Evolutionary conservation across 176 grass and related monocot genomes (phyloP), one percentile per base, ranked within the genome.

Genomic region (Aegilops tauschii): DNA sequence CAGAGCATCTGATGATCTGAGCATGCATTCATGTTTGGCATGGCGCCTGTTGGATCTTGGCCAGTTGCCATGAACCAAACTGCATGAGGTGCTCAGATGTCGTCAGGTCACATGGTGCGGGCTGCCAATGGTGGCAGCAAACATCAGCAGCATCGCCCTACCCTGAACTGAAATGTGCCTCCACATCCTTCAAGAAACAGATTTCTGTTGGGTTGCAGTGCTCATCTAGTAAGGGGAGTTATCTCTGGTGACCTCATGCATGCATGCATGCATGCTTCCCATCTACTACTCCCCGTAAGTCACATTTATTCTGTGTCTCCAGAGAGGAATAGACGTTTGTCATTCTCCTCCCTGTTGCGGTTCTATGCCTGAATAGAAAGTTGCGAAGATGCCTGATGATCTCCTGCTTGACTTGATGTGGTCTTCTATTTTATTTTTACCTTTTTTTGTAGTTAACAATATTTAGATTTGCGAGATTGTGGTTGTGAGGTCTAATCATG

Each of bases 111-210:
- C 80, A 87, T 90, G 80, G 80, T 73, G 25, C 59, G 25, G 56
- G 40, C 25, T 72, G 63, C 71, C 80, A 83, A 23, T 58, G 54
- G 30, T 85, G 2, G 17, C 18, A 21, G 54, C 54, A 68, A 34
- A 80, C 82, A 73, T 85, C 82, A 85, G 54, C 82, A 85, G 77
- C 82, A 72, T 29, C 52, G 78, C 78, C 82, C 77, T 77, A 16
- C 50, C 37, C 54, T 58, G 54, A 58, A 21, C 82, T 82, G 86
- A 88, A 88, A 71, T 82, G 63, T 18, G 50, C 50, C 50, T 59
- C 18, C 71, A n/a, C 29, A 17, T 79, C 71, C 25, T 37, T 47
- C 4, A 16, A 45, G 54, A 74, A 91, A 76, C 81, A 69, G 31
- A 86, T 78, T 78, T 86, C 7, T 58, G 82, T 45, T 45, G 39